phyloP scores from a whole-genome alignment of 176 grass and related monocot species.

The Oropetium thomaeum region DNA sequence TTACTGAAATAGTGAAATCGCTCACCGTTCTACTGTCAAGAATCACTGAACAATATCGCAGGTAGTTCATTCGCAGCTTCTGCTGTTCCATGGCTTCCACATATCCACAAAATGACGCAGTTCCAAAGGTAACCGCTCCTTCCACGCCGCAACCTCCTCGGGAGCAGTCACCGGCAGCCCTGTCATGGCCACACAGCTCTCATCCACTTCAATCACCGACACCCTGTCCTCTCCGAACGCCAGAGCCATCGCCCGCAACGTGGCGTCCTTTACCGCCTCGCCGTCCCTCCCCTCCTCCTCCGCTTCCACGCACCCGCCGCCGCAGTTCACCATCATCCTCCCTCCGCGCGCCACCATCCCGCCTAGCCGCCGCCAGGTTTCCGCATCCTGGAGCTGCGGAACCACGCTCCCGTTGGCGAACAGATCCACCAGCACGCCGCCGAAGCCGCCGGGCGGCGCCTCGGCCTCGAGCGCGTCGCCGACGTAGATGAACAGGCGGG shows the following conservation, averaged over 20 bases:
- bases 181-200: slow-evolving; percentile 60
- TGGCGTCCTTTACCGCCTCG: slow-evolving; percentile 60
- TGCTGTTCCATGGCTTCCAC: slow-evolving; percentile 40
- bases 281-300: slow-evolving; percentile 62
- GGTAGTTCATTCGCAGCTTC: neutral
- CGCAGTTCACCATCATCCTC: slow-evolving; percentile 78
- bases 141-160: slow-evolving; percentile 48
- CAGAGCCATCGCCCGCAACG: slow-evolving; percentile 41
- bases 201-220: slow-evolving; percentile 59
- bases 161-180: slow-evolving; percentile 19
- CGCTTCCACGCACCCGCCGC: slow-evolving; percentile 69
- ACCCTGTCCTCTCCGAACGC: slow-evolving; percentile 55
- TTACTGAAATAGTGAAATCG: slow-evolving; percentile 5
- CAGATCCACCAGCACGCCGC: slow-evolving; percentile 72
- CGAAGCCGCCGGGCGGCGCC: slow-evolving; percentile 43
- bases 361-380: slow-evolving; percentile 45
- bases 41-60: neutral
- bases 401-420: slow-evolving; percentile 72
- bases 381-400: slow-evolving; percentile 61
- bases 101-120: slow-evolving; percentile 46
- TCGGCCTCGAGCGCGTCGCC: slow-evolving; percentile 55
- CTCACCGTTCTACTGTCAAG: neutral
- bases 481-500: slow-evolving; percentile 44
- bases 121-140: slow-evolving; percentile 47
- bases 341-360: slow-evolving; percentile 41